Conservation (phyloP, 768 basidiomycete species). For the Mycena chlorophos region DNA sequence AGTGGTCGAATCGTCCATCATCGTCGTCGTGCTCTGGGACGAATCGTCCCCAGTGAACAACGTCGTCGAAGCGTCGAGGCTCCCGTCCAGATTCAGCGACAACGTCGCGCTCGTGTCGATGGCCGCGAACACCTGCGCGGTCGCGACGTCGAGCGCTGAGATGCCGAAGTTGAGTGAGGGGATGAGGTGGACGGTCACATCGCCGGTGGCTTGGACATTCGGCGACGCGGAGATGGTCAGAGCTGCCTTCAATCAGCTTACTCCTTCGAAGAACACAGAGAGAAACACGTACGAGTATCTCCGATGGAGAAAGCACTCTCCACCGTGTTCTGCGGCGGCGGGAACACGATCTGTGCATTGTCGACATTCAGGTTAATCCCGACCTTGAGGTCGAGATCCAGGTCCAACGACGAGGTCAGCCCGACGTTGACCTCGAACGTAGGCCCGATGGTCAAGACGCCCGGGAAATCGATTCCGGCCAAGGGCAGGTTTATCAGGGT, state of each 20-base stretch:
- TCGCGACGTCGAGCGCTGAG: conserved; percentile 11
- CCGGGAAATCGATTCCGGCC: not conserved
- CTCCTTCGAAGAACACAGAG: not conserved
- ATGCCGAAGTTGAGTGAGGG: conserved; percentile 39
- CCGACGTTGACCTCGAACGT: not conserved
- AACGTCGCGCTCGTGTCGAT: conserved; percentile 17
- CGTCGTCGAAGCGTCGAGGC: too few species aligned
- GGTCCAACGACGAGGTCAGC: not conserved
- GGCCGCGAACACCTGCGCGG: conserved; percentile 5
- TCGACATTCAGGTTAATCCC: conserved; percentile 35
- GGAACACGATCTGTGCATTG: conserved; percentile 46
- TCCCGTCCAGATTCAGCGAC: conserved; percentile 11
- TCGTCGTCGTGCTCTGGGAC: too few species aligned
- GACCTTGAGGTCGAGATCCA: not conserved
- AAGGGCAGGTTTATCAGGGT: not conserved
- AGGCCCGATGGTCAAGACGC: not conserved
- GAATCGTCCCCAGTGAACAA: too few species aligned
- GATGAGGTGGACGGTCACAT: conserved; percentile 37
- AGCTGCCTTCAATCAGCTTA: conserved; percentile 17
- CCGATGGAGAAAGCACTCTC: conserved; percentile 33
- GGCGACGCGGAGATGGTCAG: conserved; percentile 36
- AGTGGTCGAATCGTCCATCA: too few species aligned
- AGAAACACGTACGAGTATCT: conserved; percentile 40
- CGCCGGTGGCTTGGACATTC: conserved; percentile 29
- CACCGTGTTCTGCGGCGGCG: conserved; percentile 31